Conservation (phyloP, 805 yeast species). For the Torulaspora franciscae region DNA sequence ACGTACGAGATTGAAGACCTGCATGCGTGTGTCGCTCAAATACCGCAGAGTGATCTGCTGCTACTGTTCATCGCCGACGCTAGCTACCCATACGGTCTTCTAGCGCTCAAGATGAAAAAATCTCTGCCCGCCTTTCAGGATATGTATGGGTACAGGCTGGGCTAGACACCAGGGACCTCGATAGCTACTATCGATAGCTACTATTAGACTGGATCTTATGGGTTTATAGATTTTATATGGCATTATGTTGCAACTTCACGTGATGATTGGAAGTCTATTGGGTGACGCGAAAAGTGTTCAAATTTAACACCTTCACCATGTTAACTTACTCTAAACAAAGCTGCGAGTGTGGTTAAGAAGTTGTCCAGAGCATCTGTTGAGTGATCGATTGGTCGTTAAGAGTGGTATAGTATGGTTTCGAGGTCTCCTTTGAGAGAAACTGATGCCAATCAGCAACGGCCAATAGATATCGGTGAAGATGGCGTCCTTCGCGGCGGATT, state of each 20-base stretch:
- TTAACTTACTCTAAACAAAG: background rate
- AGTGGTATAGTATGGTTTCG: constrained; percentile 8
- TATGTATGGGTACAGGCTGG: constrained; percentile 28
- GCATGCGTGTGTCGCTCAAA: constrained; percentile 30
- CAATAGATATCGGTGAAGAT: constrained; percentile 4
- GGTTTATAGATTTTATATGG: background rate
- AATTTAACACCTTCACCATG: background rate
- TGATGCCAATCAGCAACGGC: constrained; percentile 27
- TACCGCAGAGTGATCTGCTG: constrained; percentile 31
- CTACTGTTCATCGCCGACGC: constrained; percentile 26
- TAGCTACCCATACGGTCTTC: constrained; percentile 31
- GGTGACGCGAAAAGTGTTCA: constrained; percentile 11
- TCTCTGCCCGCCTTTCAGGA: constrained; percentile 22
- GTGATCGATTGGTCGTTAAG: background rate
- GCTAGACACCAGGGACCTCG: background rate
- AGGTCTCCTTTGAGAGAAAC: constrained; percentile 35
- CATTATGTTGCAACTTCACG: constrained; percentile 4
- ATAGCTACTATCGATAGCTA: background rate
- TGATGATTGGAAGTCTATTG: background rate
- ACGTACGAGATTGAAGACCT: constrained; percentile 33
- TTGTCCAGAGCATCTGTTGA: background rate
- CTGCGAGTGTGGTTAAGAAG: background rate
- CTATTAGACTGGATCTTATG: background rate
- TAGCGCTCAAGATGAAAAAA: constrained; percentile 30
- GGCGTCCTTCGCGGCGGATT: constrained; percentile 8